phyloP scores from a whole-genome alignment of 2,329 filamentous ascomycete genomes.

The Drechslerella stenobrocha region DNA sequence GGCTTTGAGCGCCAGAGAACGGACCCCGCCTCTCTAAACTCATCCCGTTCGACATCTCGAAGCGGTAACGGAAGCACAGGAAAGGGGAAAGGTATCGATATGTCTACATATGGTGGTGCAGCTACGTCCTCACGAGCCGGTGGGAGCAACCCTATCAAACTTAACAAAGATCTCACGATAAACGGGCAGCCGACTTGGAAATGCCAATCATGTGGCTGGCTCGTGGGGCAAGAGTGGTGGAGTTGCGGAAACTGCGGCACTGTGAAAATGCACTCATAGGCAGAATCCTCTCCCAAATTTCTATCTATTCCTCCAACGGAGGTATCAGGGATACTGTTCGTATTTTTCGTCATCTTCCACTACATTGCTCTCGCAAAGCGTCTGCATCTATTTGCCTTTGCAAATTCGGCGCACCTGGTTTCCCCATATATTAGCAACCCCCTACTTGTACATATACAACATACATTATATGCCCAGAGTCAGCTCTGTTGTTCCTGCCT shows the following conservation, averaged over 20 bases:
- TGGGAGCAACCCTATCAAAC: background rate
- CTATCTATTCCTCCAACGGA: background rate
- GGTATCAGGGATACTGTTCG: background rate
- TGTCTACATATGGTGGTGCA: background rate
- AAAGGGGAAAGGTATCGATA: constrained; percentile 29
- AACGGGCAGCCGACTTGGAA: constrained; percentile 41
- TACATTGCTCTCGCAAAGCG: too few relatives aligned
- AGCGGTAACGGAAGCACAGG: background rate
- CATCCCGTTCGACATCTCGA: background rate
- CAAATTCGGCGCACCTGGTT: too few relatives aligned
- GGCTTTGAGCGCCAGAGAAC: constrained; percentile 28
- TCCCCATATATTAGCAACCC: background rate
- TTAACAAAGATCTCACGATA: constrained; percentile 35
- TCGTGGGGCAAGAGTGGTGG: constrained; percentile 45
- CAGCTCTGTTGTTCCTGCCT: constrained; percentile 15
- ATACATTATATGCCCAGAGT: too few relatives aligned
- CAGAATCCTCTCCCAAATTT: background rate
- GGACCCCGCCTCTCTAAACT: background rate
- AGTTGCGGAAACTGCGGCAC: constrained; percentile 40
- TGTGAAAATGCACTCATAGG: constrained; percentile 33
- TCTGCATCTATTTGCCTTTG: too few relatives aligned
- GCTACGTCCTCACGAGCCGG: background rate
- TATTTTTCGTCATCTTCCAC: too few relatives aligned
- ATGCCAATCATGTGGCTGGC: constrained; percentile 40
- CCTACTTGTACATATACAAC: background rate